phyloP scores from a whole-genome alignment of 768 basidiomycete genomes.

The Leccinum fibrillosum region DNA sequence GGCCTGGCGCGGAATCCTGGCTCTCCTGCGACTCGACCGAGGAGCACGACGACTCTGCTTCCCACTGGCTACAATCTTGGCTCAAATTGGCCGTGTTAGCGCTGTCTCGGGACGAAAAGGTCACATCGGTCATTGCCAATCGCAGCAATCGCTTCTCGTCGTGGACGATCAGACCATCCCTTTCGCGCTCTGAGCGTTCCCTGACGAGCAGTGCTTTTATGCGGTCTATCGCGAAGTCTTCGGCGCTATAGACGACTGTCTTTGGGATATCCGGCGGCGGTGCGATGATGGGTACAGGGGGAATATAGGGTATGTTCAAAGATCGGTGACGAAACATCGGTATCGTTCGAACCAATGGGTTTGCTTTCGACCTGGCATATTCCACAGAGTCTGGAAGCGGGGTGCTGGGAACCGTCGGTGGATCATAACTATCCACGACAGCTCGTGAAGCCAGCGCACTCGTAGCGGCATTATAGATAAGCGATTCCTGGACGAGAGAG shows the following conservation, averaged over 20 bases:
- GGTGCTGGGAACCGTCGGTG: conserved; percentile 24
- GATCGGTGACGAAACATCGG: conserved; percentile 2
- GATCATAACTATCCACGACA: conserved; percentile 2
- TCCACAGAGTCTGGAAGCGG: conserved; percentile 24
- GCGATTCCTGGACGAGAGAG: conserved; percentile 6
- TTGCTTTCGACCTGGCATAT: conserved; percentile 19
- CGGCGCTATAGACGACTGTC: conserved; percentile 28
- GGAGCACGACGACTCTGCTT: conserved; percentile 13
- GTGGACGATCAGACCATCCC: conserved; percentile 31
- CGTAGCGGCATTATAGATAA: conserved; percentile 3
- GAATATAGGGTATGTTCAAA: conserved; percentile 32
- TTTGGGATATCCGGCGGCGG: conserved; percentile 39
- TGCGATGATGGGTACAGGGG: conserved; percentile 50
- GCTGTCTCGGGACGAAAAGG: conserved; percentile 5
- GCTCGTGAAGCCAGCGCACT: not conserved
- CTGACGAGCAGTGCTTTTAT: conserved; percentile 37
- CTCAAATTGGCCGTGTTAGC: conserved; percentile 12
- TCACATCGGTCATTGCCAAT: not conserved
- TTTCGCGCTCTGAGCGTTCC: conserved; percentile 26
- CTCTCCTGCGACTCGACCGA: conserved; percentile 23
- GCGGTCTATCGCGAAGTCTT: conserved; percentile 44
- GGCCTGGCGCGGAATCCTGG: not conserved
- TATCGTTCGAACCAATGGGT: conserved; percentile 25
- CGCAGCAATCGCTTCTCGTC: conserved; percentile 9
- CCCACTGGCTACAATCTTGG: conserved; percentile 12